Evolutionary conservation across 805 yeast genomes (phyloP), one percentile per base, ranked within the genome.

Genomic region (Candida takata): DNA sequence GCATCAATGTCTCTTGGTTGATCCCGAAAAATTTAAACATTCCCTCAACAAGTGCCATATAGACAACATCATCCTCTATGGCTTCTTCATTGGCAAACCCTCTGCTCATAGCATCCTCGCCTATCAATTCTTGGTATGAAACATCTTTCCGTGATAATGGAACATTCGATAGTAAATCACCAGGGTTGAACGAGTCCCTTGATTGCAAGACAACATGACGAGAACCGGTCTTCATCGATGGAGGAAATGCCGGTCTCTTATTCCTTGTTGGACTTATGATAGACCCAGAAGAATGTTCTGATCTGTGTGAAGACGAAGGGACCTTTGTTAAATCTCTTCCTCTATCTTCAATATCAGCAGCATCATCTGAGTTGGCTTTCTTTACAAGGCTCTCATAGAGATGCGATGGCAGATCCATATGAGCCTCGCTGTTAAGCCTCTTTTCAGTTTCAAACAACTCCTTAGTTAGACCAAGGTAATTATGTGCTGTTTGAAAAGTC

Each of bases 401-500:
- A 58, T 79, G 80, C 7, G 68, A 55, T 0, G 96, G 95, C 14
- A 85, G 57, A 31, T 70, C 72, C 36, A 62, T 58, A 15, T 61
- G 48, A 0, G 69, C 60, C 12, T 59, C 54, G 10, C 64, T 58
- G 52, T 88, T 90, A 29, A 86, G 61, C 18, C 67, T 64, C 6
- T 72, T 60, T 52, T 90, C 98, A 13, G 90, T 78, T 37, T 79
- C 75, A 49, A 84, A 71, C 21, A 90, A 77, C 49, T 87, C 95
- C 14, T 72, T 64, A 0, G 97, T 86, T 16, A 90, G 61, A 0
- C 95, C 96, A 33, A 90, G 64, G 55, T 90, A 92, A 43, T 75
- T 72, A 55, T 88, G 92, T 8, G 92, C 84, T 0, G 97, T 84
- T 52, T 84, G 88, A 58, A 90, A 78, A 0, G 97, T 90, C 8